Evolutionary conservation across 129 eudicot species (phyloP), one percentile per base, ranked within the genome.

Genomic region (Scalesia atractyloides): DNA sequence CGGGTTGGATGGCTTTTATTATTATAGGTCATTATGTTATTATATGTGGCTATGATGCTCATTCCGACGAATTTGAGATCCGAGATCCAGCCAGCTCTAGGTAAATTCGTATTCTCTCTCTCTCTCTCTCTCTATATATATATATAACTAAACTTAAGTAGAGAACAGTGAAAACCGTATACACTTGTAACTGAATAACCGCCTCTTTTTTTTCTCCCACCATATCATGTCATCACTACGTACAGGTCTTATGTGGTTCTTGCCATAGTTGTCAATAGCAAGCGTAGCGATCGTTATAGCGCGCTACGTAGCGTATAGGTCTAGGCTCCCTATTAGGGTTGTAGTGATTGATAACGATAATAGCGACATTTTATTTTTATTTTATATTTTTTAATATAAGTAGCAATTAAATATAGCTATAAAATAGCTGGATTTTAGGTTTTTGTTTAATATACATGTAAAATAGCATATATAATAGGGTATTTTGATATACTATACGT

Each of bases 71-170:
- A 87, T 95, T 91, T 82, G 97, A 95, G 83, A 95, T 95, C 49
- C 87, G 99, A 75, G 99, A 95, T 86, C 99, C 99, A 44, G 97
- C 97, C 69, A 95, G 91, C 84, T 88, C 95, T 60, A 90, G 97
- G 99, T 94, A 77, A 52, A 66, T 48, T 30, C 34, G 30, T 24
- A 24, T 30, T 30, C 34, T 30, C 34, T 30, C 34, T 30, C 34
- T 30, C 34, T 30, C 33, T 26, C 2, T 54, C 8, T 52, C 2
- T 52, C 8, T 17, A 17, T 50, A 0, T 50, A 50, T 7, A 5
- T 7, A 41, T 2, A 41, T 7, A 41, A 41, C 46, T 9, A 41
- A 41, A 7, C 2, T 41, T 7, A 41, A 41, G 59, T 5, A 6
- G 5, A 30, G 20, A 50, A 50, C 19, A 4, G 9, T 7, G 19